Conservation (phyloP, 192 early-diverging fungal genomes). For the Rhizophagus sp. region DNA sequence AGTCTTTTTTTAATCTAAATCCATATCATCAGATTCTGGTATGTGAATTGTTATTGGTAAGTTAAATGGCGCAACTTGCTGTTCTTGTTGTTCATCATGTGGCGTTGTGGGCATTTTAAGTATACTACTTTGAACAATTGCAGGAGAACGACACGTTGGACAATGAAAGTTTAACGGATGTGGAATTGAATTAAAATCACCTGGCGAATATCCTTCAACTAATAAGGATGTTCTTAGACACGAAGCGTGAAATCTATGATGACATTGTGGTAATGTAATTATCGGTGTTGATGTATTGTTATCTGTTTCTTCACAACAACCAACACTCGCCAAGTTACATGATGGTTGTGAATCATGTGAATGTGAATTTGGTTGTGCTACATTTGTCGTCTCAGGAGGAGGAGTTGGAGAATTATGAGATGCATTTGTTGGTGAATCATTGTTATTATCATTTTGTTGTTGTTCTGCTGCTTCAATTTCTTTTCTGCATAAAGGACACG, state of each 20-base stretch:
- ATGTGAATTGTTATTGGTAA: neutral
- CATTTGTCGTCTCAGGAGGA: neutral
- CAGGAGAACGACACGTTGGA: conserved; percentile 17
- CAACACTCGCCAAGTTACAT: conserved; percentile 13
- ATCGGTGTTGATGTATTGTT: neutral
- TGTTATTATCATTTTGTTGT: neutral
- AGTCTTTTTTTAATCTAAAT: neutral
- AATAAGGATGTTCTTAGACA: conserved; percentile 26
- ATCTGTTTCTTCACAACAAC: conserved; percentile 25
- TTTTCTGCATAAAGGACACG: conserved; percentile 29
- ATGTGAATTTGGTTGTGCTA: neutral
- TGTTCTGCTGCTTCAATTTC: conserved; percentile 3
- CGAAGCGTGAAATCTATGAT: conserved; percentile 23
- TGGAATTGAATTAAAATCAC: neutral
- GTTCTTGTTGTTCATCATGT: neutral
- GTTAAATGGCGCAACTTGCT: neutral
- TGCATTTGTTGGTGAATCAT: neutral
- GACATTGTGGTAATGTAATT: conserved; percentile 27
- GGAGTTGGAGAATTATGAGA: neutral
- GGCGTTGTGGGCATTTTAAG: neutral
- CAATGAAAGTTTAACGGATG: neutral
- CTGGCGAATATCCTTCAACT: conserved; percentile 19
- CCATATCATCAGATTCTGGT: neutral
- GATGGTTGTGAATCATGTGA: neutral
- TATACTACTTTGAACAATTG: neutral